phyloP scores from a whole-genome alignment of 2,329 filamentous ascomycete species.

The Colletotrichum musae region DNA sequence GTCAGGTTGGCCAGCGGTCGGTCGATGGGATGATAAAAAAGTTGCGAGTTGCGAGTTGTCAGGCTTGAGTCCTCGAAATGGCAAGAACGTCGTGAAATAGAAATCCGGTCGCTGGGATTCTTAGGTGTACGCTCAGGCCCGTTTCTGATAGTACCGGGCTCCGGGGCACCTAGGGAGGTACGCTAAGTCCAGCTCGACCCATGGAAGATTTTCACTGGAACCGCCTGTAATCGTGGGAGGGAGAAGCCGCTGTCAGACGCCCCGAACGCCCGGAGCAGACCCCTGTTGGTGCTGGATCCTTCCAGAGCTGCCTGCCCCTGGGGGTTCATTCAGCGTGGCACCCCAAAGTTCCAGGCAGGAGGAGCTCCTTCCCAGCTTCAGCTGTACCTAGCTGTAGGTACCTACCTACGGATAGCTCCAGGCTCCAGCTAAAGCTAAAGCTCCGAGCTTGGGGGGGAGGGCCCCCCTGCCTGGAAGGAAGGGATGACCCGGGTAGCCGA shows the following conservation, averaged over 20 bases:
- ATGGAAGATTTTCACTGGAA: not conserved
- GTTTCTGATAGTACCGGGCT: not conserved
- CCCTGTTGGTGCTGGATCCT: not conserved
- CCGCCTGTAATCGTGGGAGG: not conserved
- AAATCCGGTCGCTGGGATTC: not conserved
- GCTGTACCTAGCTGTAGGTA: not conserved
- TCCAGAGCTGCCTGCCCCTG: not conserved
- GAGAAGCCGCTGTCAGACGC: constrained; percentile 7
- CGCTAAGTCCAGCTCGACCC: too few species aligned
- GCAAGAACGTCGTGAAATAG: not conserved
- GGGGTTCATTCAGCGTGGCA: not conserved
- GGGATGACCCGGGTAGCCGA: constrained; percentile 23
- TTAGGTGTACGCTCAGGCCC: not conserved
- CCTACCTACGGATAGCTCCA: not conserved
- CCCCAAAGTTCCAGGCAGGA: not conserved
- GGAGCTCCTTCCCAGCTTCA: not conserved
- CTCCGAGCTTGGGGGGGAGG: constrained; percentile 10
- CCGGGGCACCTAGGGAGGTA: not conserved
- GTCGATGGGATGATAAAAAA: not conserved
- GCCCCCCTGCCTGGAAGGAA: not conserved
- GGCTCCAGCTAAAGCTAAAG: not conserved
- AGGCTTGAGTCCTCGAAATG: not conserved
- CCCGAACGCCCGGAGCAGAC: not conserved
- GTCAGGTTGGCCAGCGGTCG: not conserved
- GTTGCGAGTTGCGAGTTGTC: not conserved